Percentiles rank a stretch among this genome's conserved stretches.
Evolutionary conservation across 768 basidiomycete genomes (phyloP).

Genomic region (Tulasnella sp.): DNA sequence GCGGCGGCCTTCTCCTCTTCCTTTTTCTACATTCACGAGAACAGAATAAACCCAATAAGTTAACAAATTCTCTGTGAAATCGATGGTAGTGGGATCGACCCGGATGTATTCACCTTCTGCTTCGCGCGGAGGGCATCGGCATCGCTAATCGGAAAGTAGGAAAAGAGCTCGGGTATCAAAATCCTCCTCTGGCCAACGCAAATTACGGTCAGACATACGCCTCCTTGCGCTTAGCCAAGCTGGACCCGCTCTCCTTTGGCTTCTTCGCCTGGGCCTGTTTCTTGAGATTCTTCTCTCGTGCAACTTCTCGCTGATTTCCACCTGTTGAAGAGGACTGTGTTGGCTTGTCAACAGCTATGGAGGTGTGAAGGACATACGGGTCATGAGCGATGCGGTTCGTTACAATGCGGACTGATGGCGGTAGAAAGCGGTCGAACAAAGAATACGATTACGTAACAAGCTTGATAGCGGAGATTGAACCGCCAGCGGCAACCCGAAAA

Average conservation of each 20-base stretch:
- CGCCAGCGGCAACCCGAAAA: background rate
- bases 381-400: background rate
- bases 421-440: background rate
- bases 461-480: background rate
- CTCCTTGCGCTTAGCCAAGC: constrained; percentile 27
- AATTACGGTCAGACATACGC: constrained; percentile 15
- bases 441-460: background rate
- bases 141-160: constrained; percentile 4
- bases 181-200: background rate
- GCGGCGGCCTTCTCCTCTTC: constrained; percentile 18
- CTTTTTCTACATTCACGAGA: constrained; percentile 8
- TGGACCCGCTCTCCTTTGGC: constrained; percentile 26
- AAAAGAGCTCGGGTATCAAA: background rate
- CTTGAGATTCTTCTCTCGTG: constrained; percentile 29
- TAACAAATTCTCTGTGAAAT: background rate
- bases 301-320: constrained; percentile 30
- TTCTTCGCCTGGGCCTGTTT: constrained; percentile 19
- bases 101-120: constrained; percentile 23
- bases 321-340: constrained; percentile 9
- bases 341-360: background rate
- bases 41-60: background rate
- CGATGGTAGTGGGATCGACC: too few species aligned
- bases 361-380: background rate
- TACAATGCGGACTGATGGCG: background rate
- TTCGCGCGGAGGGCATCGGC: constrained; percentile 19